These are phyloP conservation scores for Diplocarpon rosae DNA, from an alignment of 2,329 filamentous ascomycete species.

Conservation along the genomic window DNA sequence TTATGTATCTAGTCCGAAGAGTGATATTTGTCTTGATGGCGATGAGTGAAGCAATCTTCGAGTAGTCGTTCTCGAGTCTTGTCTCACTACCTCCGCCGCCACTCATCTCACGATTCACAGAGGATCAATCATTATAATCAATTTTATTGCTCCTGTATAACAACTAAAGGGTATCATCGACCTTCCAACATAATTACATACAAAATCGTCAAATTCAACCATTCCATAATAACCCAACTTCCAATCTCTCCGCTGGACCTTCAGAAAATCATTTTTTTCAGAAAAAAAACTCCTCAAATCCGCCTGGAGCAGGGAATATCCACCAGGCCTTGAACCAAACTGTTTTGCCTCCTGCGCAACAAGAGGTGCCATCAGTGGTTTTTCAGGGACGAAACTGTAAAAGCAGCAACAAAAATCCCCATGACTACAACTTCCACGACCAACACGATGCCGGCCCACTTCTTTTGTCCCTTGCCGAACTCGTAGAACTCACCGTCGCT, in stretches of 20 bases:
- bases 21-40: no score
- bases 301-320: not conserved
- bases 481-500: conserved; percentile 17
- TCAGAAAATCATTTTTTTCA: no score
- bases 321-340: no score
- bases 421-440: conserved; percentile 12
- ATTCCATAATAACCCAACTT: not conserved
- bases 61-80: no score
- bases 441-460: conserved; percentile 12
- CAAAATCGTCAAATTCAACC: not conserved
- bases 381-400: conserved; percentile 14
- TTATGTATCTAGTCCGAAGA: no score
- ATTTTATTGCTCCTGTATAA: not conserved
- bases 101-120: no score
- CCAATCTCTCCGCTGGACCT: not conserved
- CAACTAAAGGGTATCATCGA: not conserved
- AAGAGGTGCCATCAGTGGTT: not conserved
- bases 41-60: no score
- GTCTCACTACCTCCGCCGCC: no score
- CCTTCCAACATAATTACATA: not conserved
- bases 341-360: no score
- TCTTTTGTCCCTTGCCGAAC: conserved; percentile 21
- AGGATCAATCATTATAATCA: no score
- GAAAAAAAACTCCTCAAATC: not conserved
- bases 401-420: conserved; percentile 14